Conservation (phyloP, 768 basidiomycete species). For the Fibroporia radiculosa region DNA sequence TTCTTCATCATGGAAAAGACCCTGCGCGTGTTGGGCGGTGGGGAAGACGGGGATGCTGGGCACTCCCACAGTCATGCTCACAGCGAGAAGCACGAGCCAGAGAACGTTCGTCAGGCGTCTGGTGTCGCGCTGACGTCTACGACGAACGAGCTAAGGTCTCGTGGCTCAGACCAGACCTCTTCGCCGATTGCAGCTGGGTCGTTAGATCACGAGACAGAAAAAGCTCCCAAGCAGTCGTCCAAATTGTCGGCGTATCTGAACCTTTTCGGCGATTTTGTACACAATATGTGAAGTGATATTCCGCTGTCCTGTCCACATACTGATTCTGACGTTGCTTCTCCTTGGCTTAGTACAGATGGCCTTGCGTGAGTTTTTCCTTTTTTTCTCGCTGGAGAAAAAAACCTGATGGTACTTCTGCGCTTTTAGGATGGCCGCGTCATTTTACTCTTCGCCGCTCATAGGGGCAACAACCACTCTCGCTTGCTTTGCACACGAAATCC, state of each 20-base stretch:
- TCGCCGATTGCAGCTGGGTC: constrained; percentile 17
- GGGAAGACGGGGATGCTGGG: constrained; percentile 37
- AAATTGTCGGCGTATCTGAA: constrained; percentile 90
- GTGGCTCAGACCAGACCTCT: constrained; percentile 27
- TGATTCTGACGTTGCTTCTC: constrained; percentile 1
- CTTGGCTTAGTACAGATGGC: constrained; percentile 69
- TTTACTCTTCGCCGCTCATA: constrained; percentile 90
- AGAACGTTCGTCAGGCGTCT: constrained; percentile 33
- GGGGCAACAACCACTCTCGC: constrained; percentile 94
- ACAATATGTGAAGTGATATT: constrained; percentile 63
- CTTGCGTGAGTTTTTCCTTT: constrained; percentile 53
- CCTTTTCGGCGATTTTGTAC: constrained; percentile 88
- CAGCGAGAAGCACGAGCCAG: constrained; percentile 28
- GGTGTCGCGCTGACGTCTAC: constrained; percentile 34
- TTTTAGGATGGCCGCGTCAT: constrained; percentile 86
- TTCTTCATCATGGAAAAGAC: constrained; percentile 96
- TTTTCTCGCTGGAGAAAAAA: background rate
- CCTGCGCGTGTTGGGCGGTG: constrained; percentile 68
- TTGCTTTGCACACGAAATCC: constrained; percentile 92
- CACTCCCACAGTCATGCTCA: constrained; percentile 54
- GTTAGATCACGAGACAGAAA: constrained; percentile 16
- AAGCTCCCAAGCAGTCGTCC: constrained; percentile 46
- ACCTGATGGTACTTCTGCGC: background rate
- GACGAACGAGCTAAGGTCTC: constrained; percentile 42
- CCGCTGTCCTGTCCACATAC: constrained; percentile 8